Base-by-base conservation (phyloP, 2,329 filamentous ascomycete species). In the Pezicula neosporulosa region DNA sequence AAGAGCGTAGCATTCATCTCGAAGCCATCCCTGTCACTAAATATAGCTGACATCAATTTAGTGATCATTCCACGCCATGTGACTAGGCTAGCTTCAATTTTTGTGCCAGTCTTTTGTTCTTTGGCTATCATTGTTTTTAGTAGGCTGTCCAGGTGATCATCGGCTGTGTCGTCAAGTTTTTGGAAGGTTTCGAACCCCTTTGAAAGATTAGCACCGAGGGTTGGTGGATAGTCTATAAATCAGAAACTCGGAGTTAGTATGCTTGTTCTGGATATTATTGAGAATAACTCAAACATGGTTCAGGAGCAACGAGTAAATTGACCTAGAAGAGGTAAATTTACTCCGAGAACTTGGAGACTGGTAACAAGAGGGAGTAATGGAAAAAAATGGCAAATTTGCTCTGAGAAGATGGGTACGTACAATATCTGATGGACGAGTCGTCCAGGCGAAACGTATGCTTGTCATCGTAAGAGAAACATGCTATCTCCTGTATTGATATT, bases 21-120 rank as follows among this genome's bases (percentile, higher is more conserved):
- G 63, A 96, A 97, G 46, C 89, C 88, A 65, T 93, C 89, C 66
- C 87, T 81, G 58, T 86, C 80, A 58, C 95, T 90, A 66, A 89
- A 97, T 1, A 90, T 88, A 0, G 87, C 77, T 0, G 86, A 85
- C 85, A 97, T 84, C 58, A 99, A 90, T 79, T 97, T 99, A 56
- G 94, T 97, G 86, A 99, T 92, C 90, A 97, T 97, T 36, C 94
- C 94, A 63, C 94, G 79, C 93, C 93, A 99, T 1, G 93, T 97
- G 47, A 97, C 78, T 43, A 97, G 68, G 61, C 96, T 84, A 2
- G 87, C 86, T 55, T 91, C 85, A 30, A 86, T 84, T 64, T 80
- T 85, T 62, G 81, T 77, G 2, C 81, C 80, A 1, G 78, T 82
- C 58, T 83, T 76, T 66, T 85, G 77, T 70, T 97, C 94, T 58